Evolutionary conservation across 345 rosid species (phyloP).

Genomic region (Diplotaxis tenuifolia): DNA sequence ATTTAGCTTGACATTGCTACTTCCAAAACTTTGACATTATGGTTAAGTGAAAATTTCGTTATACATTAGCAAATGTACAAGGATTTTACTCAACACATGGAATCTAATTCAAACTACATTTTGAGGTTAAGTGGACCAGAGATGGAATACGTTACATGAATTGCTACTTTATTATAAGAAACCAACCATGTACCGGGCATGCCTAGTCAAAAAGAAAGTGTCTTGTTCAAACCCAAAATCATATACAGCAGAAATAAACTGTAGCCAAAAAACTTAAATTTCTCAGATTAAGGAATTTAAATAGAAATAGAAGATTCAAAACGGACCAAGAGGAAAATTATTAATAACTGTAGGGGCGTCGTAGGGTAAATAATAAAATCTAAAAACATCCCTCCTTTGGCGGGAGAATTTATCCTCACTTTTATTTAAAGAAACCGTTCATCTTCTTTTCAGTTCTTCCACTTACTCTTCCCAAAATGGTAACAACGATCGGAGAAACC

Average conservation of each 20-base stretch:
- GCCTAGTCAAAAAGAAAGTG: slow-evolving; percentile 10
- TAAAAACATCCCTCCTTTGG: no score
- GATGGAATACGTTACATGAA: background rate
- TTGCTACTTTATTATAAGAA: background rate
- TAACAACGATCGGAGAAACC: slow-evolving; percentile 9
- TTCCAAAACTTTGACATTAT: background rate
- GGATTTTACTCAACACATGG: background rate
- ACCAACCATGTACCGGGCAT: background rate
- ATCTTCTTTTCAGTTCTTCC: no score
- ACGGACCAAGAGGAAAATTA: no score
- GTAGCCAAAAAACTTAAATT: slow-evolving; percentile 16
- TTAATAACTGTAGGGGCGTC: no score
- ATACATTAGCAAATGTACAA: background rate
- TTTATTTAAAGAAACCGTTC: no score
- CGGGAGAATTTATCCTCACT: no score
- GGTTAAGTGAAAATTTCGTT: background rate
- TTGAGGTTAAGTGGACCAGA: background rate
- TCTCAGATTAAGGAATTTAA: slow-evolving; percentile 29
- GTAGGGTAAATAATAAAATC: no score
- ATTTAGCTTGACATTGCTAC: background rate
- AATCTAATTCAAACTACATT: background rate
- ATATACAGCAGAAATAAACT: slow-evolving; percentile 26
- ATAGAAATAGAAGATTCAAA: no score
- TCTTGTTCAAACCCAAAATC: background rate
- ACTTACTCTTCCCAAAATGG: slow-evolving; percentile 37